These are phyloP conservation scores for Cutaneotrichosporon sp. DNA, from an alignment of 1,284 basidiomycete genomes.

Conservation along the genomic window DNA sequence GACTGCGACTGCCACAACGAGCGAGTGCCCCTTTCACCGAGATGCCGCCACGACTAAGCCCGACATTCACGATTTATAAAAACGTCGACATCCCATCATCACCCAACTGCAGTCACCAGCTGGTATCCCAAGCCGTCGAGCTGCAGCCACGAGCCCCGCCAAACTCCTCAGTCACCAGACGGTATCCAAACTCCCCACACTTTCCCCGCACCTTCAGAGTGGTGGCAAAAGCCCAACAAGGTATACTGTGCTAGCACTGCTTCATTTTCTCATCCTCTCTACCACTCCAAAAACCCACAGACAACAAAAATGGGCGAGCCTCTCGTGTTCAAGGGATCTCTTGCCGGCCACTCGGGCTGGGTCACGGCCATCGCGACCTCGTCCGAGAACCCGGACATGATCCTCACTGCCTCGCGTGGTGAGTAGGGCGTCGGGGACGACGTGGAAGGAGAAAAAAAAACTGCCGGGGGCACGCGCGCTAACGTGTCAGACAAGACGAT, in stretches of 20 bases:
- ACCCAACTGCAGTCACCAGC: no score
- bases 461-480: conserved; percentile 12
- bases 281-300: conserved; percentile 8
- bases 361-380: conserved; percentile 94
- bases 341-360: conserved; percentile 95
- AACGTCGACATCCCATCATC: no score
- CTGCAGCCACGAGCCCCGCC: no score
- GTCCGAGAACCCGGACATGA: conserved; percentile 94
- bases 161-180: no score
- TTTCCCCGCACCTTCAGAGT: no score
- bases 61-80: no score
- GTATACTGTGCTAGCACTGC: no score
- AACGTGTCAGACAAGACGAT: conserved; percentile 84
- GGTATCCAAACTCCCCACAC: no score
- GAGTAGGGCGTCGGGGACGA: conserved; percentile 49
- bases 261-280: conserved; percentile 22
- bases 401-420: conserved; percentile 95
- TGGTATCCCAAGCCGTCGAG: no score
- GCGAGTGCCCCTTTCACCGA: no score
- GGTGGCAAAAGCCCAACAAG: background rate
- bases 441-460: background rate
- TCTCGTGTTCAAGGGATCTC: conserved; percentile 84
- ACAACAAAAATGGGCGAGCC: conserved; percentile 65
- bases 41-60: no score
- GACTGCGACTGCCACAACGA: no score